Percentiles rank a stretch among this genome's conserved stretches.
Conservation (phyloP, 2,329 filamentous ascomycete genomes). For the Diaporthe capsici region DNA sequence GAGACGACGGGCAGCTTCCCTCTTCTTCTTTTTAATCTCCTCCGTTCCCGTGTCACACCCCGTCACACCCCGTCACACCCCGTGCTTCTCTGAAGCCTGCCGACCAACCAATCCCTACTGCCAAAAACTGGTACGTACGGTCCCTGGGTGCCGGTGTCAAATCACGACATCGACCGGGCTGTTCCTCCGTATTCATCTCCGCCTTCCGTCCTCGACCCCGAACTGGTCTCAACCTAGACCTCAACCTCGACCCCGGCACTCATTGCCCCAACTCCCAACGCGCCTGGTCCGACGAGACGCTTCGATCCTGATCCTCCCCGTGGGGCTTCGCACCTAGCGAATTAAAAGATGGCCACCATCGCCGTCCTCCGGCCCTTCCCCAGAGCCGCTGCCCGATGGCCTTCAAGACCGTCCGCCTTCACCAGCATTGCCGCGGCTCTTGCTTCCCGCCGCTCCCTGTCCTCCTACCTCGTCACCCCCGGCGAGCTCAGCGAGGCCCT, state of each 20-base stretch:
- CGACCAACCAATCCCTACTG: not conserved
- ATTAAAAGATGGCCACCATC: slow-evolving; percentile 58
- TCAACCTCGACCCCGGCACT: not conserved
- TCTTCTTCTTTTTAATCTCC: not conserved
- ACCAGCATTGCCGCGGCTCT: slow-evolving; percentile 41
- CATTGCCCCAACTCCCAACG: not conserved
- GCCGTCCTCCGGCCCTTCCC: slow-evolving; percentile 57
- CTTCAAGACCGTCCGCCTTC: slow-evolving; percentile 42
- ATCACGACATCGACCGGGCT: slow-evolving; percentile 37
- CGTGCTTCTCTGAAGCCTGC: not conserved
- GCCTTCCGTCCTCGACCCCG: not conserved
- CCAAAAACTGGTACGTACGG: not conserved
- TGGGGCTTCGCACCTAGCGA: slow-evolving; percentile 5
- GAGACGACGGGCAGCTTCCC: not conserved
- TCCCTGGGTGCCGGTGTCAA: not conserved
- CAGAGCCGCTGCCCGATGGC: slow-evolving; percentile 49
- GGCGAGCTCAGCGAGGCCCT: slow-evolving; percentile 85
- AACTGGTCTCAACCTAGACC: not conserved
- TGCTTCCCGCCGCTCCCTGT: slow-evolving; percentile 69
- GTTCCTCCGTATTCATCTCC: slow-evolving; percentile 20
- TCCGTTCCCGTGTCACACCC: not conserved
- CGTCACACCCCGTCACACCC: not conserved
- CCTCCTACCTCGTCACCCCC: slow-evolving; percentile 89
- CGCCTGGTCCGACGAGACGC: not conserved
- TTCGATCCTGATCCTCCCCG: not conserved